A percentile compares a stretch with the other conserved stretches of the same genome.
phyloP scores from a whole-genome alignment of 306 rosid genomes.

The Lotus japonicus region DNA sequence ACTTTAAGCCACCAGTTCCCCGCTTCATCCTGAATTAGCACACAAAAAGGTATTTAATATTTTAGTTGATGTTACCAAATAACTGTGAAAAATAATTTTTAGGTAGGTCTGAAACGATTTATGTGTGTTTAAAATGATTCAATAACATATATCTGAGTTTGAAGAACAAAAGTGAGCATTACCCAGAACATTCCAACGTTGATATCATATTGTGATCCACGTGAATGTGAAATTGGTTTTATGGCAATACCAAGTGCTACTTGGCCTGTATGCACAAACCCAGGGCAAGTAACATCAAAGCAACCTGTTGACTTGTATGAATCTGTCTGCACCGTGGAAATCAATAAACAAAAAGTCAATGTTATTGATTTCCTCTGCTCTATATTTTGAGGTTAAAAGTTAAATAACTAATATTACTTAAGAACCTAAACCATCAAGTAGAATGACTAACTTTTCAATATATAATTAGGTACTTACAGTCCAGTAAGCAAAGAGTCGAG shows the following conservation, averaged over 20 bases:
- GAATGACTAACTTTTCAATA: background rate
- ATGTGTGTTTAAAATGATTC: background rate
- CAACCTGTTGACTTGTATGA: conserved; percentile 56
- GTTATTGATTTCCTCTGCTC: background rate
- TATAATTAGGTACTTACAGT: conserved; percentile 34
- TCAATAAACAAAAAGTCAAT: background rate
- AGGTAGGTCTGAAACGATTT: too few relatives aligned
- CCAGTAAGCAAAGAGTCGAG: conserved; percentile 46
- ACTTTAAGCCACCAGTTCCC: conserved; percentile 59
- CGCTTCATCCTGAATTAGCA: conserved; percentile 22
- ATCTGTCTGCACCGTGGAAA: conserved; percentile 32
- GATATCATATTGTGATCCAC: conserved; percentile 28
- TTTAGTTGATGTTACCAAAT: background rate
- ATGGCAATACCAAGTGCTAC: conserved; percentile 39
- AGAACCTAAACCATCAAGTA: too few relatives aligned
- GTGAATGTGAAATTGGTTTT: conserved; percentile 12
- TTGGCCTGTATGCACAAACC: conserved; percentile 48
- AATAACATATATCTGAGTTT: background rate
- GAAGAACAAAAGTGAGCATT: background rate
- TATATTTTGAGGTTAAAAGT: background rate
- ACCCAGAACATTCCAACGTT: conserved; percentile 39
- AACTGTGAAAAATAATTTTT: too few relatives aligned
- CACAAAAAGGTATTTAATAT: background rate
- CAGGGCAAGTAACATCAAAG: conserved; percentile 57
- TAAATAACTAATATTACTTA: background rate